These are phyloP conservation scores for Trichoderma simmonsii DNA, from an alignment of 2,329 filamentous ascomycete genomes.

Conservation along the genomic window DNA sequence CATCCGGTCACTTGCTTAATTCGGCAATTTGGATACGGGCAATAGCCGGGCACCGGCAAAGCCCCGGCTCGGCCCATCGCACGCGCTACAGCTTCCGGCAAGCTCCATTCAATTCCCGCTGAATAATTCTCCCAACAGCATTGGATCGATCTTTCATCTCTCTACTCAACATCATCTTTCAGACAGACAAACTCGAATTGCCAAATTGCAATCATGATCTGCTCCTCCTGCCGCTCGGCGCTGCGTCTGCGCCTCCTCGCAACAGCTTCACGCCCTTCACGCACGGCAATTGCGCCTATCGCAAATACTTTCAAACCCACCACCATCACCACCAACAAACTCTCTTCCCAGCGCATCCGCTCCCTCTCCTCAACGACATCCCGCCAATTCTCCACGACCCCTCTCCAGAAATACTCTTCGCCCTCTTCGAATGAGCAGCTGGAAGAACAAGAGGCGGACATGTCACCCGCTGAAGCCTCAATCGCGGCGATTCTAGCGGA, in stretches of 20 bases:
- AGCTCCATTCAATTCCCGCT: constrained; percentile 1
- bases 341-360: background rate
- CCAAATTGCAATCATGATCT: constrained; percentile 17
- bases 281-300: background rate
- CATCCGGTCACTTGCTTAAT: background rate
- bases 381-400: constrained; percentile 6
- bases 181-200: background rate
- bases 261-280: background rate
- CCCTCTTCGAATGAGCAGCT: constrained; percentile 4
- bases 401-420: background rate
- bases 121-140: constrained; percentile 12
- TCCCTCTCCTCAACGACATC: background rate
- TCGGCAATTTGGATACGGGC: background rate
- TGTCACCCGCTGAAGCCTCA: constrained; percentile 52
- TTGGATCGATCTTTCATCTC: background rate
- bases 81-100: background rate
- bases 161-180: background rate
- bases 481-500: constrained; percentile 54
- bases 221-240: constrained; percentile 22
- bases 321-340: background rate
- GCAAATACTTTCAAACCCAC: background rate
- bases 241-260: constrained; percentile 8
- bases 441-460: constrained; percentile 26
- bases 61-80: constrained; percentile 13
- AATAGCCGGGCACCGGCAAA: constrained; percentile 12